Evolutionary conservation across 306 rosid genomes (phyloP).

Genomic region (Carpinus viminea): DNA sequence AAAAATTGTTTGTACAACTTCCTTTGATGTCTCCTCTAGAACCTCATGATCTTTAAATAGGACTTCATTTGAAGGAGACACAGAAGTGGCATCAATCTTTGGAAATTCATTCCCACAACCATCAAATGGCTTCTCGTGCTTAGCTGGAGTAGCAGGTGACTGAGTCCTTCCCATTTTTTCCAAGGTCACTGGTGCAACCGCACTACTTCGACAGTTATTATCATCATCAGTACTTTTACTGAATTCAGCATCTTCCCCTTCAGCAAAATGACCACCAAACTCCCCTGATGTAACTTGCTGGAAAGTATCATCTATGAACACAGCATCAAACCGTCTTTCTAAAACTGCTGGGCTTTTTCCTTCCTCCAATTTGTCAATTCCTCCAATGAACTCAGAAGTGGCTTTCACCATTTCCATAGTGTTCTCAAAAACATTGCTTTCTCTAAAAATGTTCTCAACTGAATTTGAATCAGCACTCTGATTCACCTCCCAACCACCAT

Average conservation of each 20-base stretch:
- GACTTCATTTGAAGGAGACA: background rate
- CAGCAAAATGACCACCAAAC: background rate
- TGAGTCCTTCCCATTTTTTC: background rate
- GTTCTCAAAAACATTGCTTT: background rate
- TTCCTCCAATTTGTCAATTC: constrained; percentile 5
- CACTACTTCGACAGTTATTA: background rate
- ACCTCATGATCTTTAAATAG: background rate
- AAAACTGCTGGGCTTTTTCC: background rate
- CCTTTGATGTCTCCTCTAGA: background rate
- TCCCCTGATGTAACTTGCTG: constrained; percentile 7
- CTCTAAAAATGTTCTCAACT: background rate
- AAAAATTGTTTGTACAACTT: background rate
- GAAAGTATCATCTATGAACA: constrained; percentile 20
- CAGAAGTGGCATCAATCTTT: background rate
- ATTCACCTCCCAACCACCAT: background rate
- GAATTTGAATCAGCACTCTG: background rate
- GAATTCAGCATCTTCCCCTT: constrained; percentile 14
- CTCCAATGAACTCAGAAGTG: background rate
- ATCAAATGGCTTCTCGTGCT: background rate
- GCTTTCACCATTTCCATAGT: background rate
- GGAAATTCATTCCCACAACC: background rate
- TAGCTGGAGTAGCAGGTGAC: background rate
- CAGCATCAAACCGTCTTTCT: background rate
- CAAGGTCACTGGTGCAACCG: background rate
- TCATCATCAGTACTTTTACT: background rate